Base-by-base conservation (phyloP, 108 stramenopile genomes). In the Schizochytrium sp. region DNA sequence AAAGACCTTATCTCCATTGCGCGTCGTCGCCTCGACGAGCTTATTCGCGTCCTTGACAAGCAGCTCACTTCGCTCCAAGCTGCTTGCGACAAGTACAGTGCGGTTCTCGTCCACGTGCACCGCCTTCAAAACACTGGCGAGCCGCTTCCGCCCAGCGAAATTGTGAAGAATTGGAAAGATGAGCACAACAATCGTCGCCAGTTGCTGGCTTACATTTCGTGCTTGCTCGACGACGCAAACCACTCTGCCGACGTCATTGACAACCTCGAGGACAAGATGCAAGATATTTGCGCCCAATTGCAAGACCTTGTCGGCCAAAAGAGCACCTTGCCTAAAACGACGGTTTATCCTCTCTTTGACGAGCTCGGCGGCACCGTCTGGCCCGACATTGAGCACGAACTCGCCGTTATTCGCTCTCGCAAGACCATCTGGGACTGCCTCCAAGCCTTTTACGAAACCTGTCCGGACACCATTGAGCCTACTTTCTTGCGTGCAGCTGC, bases 291-390 rank as follows among this genome's bases (percentile, higher is more conserved):
- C 5, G 88, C 29, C 23, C 88, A 89, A 34, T 57, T 94, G 63
- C 34, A 88, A 55, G 45, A 48, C 25, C n/a, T 94, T 51, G 93
- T 95, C 28, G 90, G 90, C 41, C 88, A 87, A 53, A 72, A 89
- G 44, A 60, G 90, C 53, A 89, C 92, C 23, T 93, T 95, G 41
- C 93, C 94, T 5, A 95, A 95, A 92, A 92, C 93, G 72, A 88
- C 93, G 55, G 94, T 95, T 5, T 95, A 94, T 60, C 94, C 94
- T 5, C 91, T 92, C 58, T 95, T 95, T 63, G 92, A 93, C 58
- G 88, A 92, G 53, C 63, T 69, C 41, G 69, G 93, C 8, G 93
- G 92, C 5, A 19, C 45, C 18, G 48, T 90, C 16, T 94, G 94
- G 94, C 51, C 55, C 57, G 87, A 89, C 47, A 57, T 94, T 21